phyloP scores from a whole-genome alignment of 2,329 filamentous ascomycete genomes.

The Cladosporium halotolerans region DNA sequence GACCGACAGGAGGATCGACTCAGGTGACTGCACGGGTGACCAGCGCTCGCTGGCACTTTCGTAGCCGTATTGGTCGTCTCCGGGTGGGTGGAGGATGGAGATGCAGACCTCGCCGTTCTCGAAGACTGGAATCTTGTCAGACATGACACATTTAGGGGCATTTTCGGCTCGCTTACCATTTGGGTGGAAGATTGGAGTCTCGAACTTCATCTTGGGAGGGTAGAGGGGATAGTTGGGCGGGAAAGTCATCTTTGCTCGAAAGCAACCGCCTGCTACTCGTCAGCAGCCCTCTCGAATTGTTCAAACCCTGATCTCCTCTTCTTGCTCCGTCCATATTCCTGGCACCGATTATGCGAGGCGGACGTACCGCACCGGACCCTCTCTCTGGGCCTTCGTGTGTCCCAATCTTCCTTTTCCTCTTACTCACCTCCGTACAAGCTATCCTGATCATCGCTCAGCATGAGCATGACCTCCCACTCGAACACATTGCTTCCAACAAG shows the following conservation, averaged over 20 bases:
- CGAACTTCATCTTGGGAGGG: slow-evolving; percentile 84
- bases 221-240: slow-evolving; percentile 78
- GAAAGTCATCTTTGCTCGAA: slow-evolving; percentile 77
- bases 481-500: slow-evolving; percentile 83
- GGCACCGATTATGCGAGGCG: neutral
- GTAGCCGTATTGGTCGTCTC: slow-evolving; percentile 91
- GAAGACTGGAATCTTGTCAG: slow-evolving; percentile 55
- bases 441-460: slow-evolving; percentile 74
- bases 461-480: slow-evolving; percentile 98
- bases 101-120: slow-evolving; percentile 84
- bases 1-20: slow-evolving; percentile 86
- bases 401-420: neutral
- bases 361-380: neutral
- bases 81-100: slow-evolving; percentile 90
- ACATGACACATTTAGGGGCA: neutral
- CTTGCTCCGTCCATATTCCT: neutral
- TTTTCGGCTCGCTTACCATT: slow-evolving; percentile 53
- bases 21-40: slow-evolving; percentile 89
- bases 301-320: neutral
- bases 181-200: slow-evolving; percentile 82
- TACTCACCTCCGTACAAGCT: slow-evolving; percentile 82
- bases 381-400: neutral
- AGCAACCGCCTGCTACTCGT: slow-evolving; percentile 69
- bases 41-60: slow-evolving; percentile 85
- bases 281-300: neutral